Evolutionary conservation across 768 basidiomycete species (phyloP).

Genomic region (Rubroboletus pulcherrimus): DNA sequence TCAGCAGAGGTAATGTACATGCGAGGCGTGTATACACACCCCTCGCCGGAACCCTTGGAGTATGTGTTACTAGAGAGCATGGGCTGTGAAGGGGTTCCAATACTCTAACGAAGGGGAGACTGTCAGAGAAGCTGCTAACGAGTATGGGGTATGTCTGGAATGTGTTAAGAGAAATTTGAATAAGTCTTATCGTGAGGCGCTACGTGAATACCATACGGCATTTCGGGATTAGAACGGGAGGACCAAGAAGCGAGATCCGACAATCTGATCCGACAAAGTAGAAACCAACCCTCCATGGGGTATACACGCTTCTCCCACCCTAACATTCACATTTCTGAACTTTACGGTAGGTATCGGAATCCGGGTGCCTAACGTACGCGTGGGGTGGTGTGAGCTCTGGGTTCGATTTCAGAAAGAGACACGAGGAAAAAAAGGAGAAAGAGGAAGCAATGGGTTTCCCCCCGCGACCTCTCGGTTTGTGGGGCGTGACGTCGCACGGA

Average conservation of each 20-base stretch:
- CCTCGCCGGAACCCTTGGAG: neutral
- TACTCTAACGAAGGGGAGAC: neutral
- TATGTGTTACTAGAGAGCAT: neutral
- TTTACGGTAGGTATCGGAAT: constrained; percentile 53
- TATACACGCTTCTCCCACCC: no score
- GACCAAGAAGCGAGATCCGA: neutral
- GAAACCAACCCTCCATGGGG: neutral
- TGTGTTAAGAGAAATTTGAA: neutral
- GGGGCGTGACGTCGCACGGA: neutral
- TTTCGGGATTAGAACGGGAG: neutral
- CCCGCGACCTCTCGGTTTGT: neutral
- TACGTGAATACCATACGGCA: neutral
- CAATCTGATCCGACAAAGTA: no score
- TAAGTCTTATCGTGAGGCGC: neutral
- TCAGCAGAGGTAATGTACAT: neutral
- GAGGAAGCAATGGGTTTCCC: no score
- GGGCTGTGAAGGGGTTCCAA: neutral
- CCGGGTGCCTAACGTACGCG: constrained; percentile 43
- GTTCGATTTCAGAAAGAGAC: neutral
- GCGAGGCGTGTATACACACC: neutral
- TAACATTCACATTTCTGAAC: neutral
- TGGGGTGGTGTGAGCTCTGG: neutral
- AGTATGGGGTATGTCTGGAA: neutral
- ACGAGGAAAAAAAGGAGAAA: neutral
- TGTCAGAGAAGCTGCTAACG: neutral